A percentile compares a stretch with the other conserved stretches of the same genome.
Evolutionary conservation across 352 stramenopile genomes (phyloP).

Genomic region (Peronospora farinosa): DNA sequence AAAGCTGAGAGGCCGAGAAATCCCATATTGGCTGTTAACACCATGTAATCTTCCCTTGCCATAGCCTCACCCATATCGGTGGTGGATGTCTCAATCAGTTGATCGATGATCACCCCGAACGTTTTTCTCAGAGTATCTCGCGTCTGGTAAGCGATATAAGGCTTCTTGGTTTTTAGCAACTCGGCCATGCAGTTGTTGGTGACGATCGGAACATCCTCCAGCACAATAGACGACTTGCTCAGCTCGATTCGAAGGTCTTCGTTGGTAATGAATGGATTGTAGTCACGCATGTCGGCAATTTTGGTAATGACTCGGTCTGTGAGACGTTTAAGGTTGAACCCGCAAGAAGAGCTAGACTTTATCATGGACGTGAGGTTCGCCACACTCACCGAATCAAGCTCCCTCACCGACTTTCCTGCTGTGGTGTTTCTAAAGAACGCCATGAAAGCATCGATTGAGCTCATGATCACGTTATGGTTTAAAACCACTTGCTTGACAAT

Average conservation of each 20-base stretch:
- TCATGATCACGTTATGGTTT: conserved; percentile 9
- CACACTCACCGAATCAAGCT: neutral
- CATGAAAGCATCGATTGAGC: neutral
- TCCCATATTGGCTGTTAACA: conserved; percentile 1
- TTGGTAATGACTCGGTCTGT: conserved; percentile 10
- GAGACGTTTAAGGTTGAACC: conserved; percentile 18
- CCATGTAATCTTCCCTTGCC: neutral
- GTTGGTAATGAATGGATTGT: conserved; percentile 15
- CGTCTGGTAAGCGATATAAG: conserved; percentile 12
- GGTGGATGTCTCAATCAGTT: conserved; percentile 14
- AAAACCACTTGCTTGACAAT: conserved; percentile 3
- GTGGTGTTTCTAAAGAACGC: conserved; percentile 14
- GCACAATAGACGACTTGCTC: conserved; percentile 30
- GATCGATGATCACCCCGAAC: conserved; percentile 37
- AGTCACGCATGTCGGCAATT: conserved; percentile 10
- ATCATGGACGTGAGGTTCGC: conserved; percentile 14
- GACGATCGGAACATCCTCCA: conserved; percentile 37
- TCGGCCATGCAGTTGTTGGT: conserved; percentile 32
- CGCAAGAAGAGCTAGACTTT: conserved; percentile 18
- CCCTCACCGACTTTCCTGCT: neutral
- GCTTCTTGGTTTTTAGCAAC: conserved; percentile 12
- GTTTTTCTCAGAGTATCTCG: conserved; percentile 36
- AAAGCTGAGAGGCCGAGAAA: conserved; percentile 15
- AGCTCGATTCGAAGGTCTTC: conserved; percentile 12
- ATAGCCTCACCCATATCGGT: conserved; percentile 1